A percentile compares a stretch with the other conserved stretches of the same genome.
phyloP scores from a whole-genome alignment of 1,284 basidiomycete genomes.

The Paramarasmius palmivorus region DNA sequence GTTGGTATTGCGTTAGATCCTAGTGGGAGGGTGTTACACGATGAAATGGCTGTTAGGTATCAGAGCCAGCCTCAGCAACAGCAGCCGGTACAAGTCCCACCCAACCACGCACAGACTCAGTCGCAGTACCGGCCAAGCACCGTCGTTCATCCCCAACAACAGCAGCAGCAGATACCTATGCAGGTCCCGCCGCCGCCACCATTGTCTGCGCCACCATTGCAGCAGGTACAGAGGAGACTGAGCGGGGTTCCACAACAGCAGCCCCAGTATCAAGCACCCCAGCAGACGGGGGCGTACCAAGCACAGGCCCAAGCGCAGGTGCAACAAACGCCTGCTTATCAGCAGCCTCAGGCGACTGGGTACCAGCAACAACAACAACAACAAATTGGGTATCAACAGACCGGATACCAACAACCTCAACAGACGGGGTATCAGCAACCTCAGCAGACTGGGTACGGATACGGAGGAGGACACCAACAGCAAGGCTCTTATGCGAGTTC shows the following conservation, averaged over 20 bases:
- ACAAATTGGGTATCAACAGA: slow-evolving; percentile 16
- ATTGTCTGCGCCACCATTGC: slow-evolving; percentile 25
- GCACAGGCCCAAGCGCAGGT: slow-evolving; percentile 15
- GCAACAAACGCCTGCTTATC: slow-evolving; percentile 16
- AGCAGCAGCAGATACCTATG: slow-evolving; percentile 20
- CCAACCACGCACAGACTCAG: not conserved
- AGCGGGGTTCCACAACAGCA: too few relatives aligned
- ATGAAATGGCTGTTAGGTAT: slow-evolving; percentile 74
- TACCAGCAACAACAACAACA: not conserved
- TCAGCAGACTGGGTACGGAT: slow-evolving; percentile 21
- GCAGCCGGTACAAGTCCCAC: not conserved
- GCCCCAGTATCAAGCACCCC: too few relatives aligned
- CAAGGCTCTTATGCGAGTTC: slow-evolving; percentile 28
- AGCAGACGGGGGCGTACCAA: too few relatives aligned
- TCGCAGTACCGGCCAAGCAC: slow-evolving; percentile 22
- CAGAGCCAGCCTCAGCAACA: slow-evolving; percentile 33
- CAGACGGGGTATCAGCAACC: slow-evolving; percentile 25
- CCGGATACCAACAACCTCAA: slow-evolving; percentile 26
- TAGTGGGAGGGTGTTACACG: slow-evolving; percentile 75
- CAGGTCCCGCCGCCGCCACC: not conserved
- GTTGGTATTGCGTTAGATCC: slow-evolving; percentile 82
- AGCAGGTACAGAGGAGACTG: too few relatives aligned
- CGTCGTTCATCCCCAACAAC: slow-evolving; percentile 12
- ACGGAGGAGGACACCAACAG: slow-evolving; percentile 11
- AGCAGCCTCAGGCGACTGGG: slow-evolving; percentile 12